These are phyloP conservation scores for Scleroderma bovista DNA, from an alignment of 768 basidiomycete species.

Conservation along the genomic window DNA sequence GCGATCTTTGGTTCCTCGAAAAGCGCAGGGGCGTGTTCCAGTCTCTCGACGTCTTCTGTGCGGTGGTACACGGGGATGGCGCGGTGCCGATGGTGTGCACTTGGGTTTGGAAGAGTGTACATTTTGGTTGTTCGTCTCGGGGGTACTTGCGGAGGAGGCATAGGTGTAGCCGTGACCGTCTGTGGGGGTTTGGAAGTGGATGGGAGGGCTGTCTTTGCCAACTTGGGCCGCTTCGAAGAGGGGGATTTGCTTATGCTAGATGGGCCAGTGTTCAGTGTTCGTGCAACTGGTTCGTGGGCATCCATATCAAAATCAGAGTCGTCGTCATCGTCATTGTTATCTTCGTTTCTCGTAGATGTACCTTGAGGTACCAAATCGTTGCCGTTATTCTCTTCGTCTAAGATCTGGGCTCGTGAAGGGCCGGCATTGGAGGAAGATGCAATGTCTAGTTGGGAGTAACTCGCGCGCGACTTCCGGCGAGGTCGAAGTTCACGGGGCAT, in stretches of 20 bases:
- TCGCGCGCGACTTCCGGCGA: slow-evolving; percentile 45
- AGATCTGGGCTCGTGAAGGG: neutral
- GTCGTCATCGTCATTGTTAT: neutral
- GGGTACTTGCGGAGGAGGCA: slow-evolving; percentile 2
- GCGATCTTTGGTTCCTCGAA: slow-evolving; percentile 40
- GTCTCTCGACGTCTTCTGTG: slow-evolving; percentile 51
- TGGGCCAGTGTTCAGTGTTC: neutral
- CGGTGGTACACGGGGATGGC: slow-evolving; percentile 55
- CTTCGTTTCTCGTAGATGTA: neutral
- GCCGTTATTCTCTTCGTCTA: slow-evolving; percentile 31
- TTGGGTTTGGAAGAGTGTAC: slow-evolving; percentile 58
- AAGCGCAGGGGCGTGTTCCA: slow-evolving; percentile 42
- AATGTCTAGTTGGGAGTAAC: slow-evolving; percentile 39
- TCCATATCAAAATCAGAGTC: neutral
- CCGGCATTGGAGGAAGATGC: slow-evolving; percentile 32
- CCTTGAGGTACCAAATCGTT: slow-evolving; percentile 50
- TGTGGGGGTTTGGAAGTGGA: slow-evolving; percentile 1
- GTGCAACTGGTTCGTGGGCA: neutral
- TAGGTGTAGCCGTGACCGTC: slow-evolving; percentile 3
- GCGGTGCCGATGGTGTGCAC: slow-evolving; percentile 67
- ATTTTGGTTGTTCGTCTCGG: slow-evolving; percentile 30
- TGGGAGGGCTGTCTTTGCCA: no score
- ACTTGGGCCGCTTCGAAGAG: neutral
- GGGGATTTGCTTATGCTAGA: no score
- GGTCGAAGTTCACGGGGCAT: slow-evolving; percentile 57